Base-by-base conservation (phyloP, 805 yeast species). In the Nakazawaea ernobii region DNA sequence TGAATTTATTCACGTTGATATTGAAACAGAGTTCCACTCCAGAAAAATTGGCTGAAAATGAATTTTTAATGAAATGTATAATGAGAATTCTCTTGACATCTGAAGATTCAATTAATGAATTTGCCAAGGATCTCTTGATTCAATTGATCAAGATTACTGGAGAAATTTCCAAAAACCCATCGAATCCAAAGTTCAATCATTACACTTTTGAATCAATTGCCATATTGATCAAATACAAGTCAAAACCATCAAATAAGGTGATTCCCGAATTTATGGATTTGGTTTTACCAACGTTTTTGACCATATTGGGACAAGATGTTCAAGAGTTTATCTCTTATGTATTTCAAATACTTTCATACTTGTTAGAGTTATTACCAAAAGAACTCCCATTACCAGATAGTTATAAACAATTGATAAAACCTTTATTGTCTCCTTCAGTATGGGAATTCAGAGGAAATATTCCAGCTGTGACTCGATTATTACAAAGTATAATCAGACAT, bases 381-480 rank as follows among this genome's bases (percentile, higher is more conserved):
- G 52, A 62, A 1, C 55, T 66, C 0, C 69, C 74, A 1, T 69
- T 94, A 24, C 94, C 97, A 1, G 74, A 68, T 1, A 70, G 80
- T 29, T 87, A 80, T 59, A 76, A 73, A 48, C 81, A 77, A 48
- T 70, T 94, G 42, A 73, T 89, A 17, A 81, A 81, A 53, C 98
- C 99, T 1, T 68, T 94, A 39, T 70, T 94, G 56, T 79, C 96
- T 1, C 97, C 98, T n/a, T 63, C 80, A 6, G 83, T 91, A 33
- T 94, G 99, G 99, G 98, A 94, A 63, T 79, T 78, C 51, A 75
- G 82, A 53, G 99, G 98, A 13, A 94, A 92, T 55, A 81, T 92
- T 32, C 99, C 99, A 2, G 97, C 97, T 2, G 79, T 92, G 17
- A 84, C 95, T 0, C 78, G 97, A 55, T 70, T 94, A 44, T 69